Evolutionary conservation across 2,329 filamentous ascomycete genomes (phyloP), one percentile per base, ranked within the genome.

Genomic region (Scleromitrula shiraiana): DNA sequence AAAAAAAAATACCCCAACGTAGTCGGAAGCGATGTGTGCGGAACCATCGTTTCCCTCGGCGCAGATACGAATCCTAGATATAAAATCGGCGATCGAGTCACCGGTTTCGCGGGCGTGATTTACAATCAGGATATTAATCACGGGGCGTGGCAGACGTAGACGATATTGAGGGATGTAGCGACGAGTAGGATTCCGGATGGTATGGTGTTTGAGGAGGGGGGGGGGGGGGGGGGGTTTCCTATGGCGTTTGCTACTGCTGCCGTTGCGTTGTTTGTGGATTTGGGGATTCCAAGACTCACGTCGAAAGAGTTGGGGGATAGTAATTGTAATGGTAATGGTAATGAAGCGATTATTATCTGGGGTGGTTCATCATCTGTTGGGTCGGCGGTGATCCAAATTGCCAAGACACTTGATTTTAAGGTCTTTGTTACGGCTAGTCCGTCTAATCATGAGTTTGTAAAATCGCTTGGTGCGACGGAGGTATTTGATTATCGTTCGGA

Each of bases 81-180:
- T 49, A 50, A 52, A 19, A 26, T 43, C 8, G 54, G 56, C 14
- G 57, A 59, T 67, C 70, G 2, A 61, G 75, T 58, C 72, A 76
- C 52, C 70, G 75, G 56, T 2, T 57, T 55, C 26, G 52, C 32
- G n/a, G 51, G 62, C 61, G 6, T 77, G 77, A 56, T 75, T 72
- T 41, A 58, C 24, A 57, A 54, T n/a, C 41, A 56, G 1, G 72
- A 54, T 62, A 67, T 41, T 9, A 57, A 46, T 50, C 56, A 41
- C 56, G 53, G 32, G 60, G 65, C 54, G 2, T 74, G 73, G 38
- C 71, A 74, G 45, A 67, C 71, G 35, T 57, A 57, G 1, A 70
- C 65, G 2, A 56, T 73, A 9, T 59, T 73, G 3, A 66, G 67
- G 2, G 71, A 66, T 59, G 65, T 68, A 49, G 67, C 72, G 41